Conservation (phyloP, 2,329 filamentous ascomycete genomes). For the Bipolaris cookei region DNA sequence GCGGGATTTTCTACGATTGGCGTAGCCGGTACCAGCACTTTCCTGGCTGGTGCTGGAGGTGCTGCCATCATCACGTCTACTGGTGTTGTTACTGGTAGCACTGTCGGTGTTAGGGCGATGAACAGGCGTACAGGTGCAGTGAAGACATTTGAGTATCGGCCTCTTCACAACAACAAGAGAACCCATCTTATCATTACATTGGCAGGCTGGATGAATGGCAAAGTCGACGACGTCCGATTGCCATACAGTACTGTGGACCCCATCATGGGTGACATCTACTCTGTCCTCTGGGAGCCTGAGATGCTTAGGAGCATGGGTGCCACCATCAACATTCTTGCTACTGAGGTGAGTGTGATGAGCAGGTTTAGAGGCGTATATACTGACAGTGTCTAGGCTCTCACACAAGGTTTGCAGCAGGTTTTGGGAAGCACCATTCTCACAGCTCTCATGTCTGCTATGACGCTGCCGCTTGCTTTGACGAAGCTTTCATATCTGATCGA, state of each 20-base stretch:
- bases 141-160: slow-evolving; percentile 94
- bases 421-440: slow-evolving; percentile 88
- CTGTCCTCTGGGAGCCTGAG: slow-evolving; percentile 95
- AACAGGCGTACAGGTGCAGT: slow-evolving; percentile 87
- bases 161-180: slow-evolving; percentile 96
- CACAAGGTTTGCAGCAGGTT: slow-evolving; percentile 94
- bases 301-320: slow-evolving; percentile 98
- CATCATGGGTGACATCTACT: slow-evolving; percentile 98
- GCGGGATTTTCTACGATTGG: slow-evolving; percentile 96
- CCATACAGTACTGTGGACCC: slow-evolving; percentile 97
- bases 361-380: slow-evolving; percentile 29
- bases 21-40: slow-evolving; percentile 84
- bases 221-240: slow-evolving; percentile 92
- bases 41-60: slow-evolving; percentile 88
- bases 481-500: slow-evolving; percentile 97
- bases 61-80: slow-evolving; percentile 92
- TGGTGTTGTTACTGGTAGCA: slow-evolving; percentile 82
- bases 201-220: slow-evolving; percentile 98
- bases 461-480: slow-evolving; percentile 88
- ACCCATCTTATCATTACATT: slow-evolving; percentile 95
- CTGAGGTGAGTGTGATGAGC: slow-evolving; percentile 70
- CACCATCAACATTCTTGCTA: slow-evolving; percentile 97
- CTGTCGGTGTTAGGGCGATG: slow-evolving; percentile 86
- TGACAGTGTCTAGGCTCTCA: slow-evolving; percentile 73
- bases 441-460: slow-evolving; percentile 88